Evolutionary conservation across 176 grass and related monocot species (phyloP).

Genomic region (Rhynchospora pubera): DNA sequence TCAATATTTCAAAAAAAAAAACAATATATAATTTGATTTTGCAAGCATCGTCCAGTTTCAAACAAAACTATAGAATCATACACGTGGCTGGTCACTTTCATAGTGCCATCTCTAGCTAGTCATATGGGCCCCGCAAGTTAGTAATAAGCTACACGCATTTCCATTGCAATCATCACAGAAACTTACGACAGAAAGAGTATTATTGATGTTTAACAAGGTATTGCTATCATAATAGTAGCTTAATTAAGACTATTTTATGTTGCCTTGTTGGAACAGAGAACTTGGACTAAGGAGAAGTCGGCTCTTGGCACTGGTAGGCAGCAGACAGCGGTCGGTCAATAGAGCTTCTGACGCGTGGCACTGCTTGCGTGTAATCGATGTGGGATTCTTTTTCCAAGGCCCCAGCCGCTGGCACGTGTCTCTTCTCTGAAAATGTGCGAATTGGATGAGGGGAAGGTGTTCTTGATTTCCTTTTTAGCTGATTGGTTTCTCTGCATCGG

Average conservation of each 20-base stretch:
- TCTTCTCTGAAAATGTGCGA: neutral
- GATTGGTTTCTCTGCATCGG: neutral
- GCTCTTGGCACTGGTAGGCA: neutral
- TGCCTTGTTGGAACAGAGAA: neutral
- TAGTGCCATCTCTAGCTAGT: neutral
- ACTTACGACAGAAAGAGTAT: neutral
- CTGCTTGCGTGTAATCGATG: slow-evolving; percentile 5
- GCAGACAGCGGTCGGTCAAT: slow-evolving; percentile 13
- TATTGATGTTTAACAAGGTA: neutral
- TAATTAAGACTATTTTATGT: neutral
- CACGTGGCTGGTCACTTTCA: neutral
- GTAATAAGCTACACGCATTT: neutral
- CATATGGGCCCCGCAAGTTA: neutral
- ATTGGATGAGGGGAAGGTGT: neutral
- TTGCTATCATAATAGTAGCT: neutral
- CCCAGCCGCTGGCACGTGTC: neutral
- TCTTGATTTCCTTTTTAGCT: neutral
- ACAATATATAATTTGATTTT: slow-evolving; percentile 15
- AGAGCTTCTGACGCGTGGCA: neutral
- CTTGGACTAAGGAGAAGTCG: neutral
- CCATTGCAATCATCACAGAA: neutral
- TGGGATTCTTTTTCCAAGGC: neutral
- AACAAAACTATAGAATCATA: neutral
- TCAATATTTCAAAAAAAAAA: no score
- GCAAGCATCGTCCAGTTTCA: neutral